Evolutionary conservation across 352 stramenopile genomes (phyloP).

Genomic region (Phytophthora niederhauseri): DNA sequence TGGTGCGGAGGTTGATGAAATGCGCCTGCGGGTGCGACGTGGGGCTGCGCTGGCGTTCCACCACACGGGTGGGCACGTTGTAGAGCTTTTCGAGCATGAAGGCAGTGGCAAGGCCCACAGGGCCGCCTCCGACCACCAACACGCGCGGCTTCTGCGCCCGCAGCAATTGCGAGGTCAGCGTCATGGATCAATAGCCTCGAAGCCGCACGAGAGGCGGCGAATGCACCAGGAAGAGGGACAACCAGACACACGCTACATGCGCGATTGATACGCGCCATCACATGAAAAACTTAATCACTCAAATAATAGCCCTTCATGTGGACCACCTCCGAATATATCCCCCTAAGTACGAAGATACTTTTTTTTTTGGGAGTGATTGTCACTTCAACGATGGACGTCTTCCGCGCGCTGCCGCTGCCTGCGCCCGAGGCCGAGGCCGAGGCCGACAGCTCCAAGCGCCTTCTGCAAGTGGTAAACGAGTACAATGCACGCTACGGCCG

Average conservation of each 20-base stretch:
- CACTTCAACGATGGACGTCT: conserved; percentile 38
- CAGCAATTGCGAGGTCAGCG: conserved; percentile 17
- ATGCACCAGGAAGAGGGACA: conserved; percentile 10
- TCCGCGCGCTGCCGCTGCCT: conserved; percentile 24
- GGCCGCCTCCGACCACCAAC: conserved; percentile 76
- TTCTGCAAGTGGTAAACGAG: conserved; percentile 20
- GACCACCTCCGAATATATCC: not conserved
- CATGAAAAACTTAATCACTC: conserved; percentile 8
- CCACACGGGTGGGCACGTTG: conserved; percentile 66
- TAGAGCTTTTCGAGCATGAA: conserved; percentile 79
- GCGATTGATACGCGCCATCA: conserved; percentile 28
- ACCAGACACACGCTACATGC: conserved; percentile 16
- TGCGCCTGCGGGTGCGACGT: conserved; percentile 94
- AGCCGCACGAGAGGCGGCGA: conserved; percentile 7
- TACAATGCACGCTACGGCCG: conserved; percentile 44
- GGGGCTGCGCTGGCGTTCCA: conserved; percentile 76
- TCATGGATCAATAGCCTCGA: conserved; percentile 12
- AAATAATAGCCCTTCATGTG: conserved; percentile 20
- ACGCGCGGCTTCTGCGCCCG: conserved; percentile 46
- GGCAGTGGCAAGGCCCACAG: conserved; percentile 69
- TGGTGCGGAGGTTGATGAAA: conserved; percentile 95
- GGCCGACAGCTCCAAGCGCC: not conserved
- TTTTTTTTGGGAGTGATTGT: conserved; percentile 4
- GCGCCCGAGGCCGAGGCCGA: not conserved
- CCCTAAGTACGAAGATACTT: conserved; percentile 25